Evolutionary conservation across 148 eudicot genomes (phyloP).

Genomic region (Cornus florida): DNA sequence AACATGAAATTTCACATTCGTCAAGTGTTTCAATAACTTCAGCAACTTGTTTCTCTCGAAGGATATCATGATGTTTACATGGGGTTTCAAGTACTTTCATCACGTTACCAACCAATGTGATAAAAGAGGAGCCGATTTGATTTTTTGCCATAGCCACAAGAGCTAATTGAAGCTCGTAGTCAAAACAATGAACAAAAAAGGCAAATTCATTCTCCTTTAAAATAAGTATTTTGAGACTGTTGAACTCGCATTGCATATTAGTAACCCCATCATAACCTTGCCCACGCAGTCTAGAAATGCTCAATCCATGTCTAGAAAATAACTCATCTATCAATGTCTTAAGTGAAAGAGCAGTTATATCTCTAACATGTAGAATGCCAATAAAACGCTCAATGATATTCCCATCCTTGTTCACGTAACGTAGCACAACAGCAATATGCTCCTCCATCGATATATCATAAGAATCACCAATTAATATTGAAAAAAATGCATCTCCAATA

Average conservation of each 20-base stretch:
- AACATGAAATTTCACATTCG: constrained; percentile 8
- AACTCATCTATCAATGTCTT: constrained; percentile 8
- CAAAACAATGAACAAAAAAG: constrained; percentile 20
- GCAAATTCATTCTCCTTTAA: constrained; percentile 2
- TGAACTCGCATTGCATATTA: constrained; percentile 18
- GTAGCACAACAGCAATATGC: constrained; percentile 13
- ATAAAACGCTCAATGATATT: constrained; percentile 7
- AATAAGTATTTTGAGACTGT: constrained; percentile 10
- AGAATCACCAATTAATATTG: constrained; percentile 14
- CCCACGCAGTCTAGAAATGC: constrained; percentile 4
- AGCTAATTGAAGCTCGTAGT: constrained; percentile 18
- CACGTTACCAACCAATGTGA: not conserved
- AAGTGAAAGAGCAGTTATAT: not conserved
- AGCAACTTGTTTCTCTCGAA: not conserved
- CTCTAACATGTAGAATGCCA: constrained; percentile 14
- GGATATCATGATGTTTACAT: not conserved
- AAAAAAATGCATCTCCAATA: constrained; percentile 10
- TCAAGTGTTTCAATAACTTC: not conserved
- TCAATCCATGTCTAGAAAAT: constrained; percentile 4
- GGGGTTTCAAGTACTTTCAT: constrained; percentile 8
- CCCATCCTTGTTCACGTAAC: constrained; percentile 3
- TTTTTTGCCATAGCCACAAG: constrained; percentile 9
- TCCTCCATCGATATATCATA: constrained; percentile 5
- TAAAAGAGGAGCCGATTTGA: not conserved
- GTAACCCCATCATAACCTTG: constrained; percentile 21